A percentile compares a stretch with the other conserved stretches of the same genome.
Evolutionary conservation across 2,329 filamentous ascomycete species (phyloP).

Genomic region (Monosporascus sp.): DNA sequence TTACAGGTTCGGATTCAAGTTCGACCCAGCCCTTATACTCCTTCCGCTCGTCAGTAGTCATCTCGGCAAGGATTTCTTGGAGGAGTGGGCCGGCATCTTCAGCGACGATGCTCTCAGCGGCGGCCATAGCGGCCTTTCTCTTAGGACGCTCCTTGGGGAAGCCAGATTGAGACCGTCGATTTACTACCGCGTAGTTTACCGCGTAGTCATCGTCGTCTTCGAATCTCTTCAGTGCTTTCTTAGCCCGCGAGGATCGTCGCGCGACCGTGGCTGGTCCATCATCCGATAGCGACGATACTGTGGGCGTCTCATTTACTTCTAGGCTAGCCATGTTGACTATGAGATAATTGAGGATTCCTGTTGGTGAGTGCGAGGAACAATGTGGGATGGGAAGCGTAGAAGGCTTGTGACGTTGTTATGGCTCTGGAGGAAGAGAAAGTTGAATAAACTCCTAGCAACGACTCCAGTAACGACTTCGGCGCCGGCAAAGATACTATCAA

Average conservation of each 20-base stretch:
- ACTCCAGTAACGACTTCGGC: too few relatives aligned
- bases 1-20: conserved; percentile 82
- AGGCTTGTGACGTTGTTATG: too few relatives aligned
- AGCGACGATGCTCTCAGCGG: conserved; percentile 23
- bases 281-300: not conserved
- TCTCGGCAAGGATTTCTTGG: conserved; percentile 39
- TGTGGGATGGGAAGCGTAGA: too few relatives aligned
- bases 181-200: conserved; percentile 10
- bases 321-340: conserved; percentile 1
- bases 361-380: too few relatives aligned
- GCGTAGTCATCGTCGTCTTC: conserved; percentile 17
- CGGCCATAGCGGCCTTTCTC: conserved; percentile 35
- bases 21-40: conserved; percentile 73
- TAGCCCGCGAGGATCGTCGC: conserved; percentile 17
- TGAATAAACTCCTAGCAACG: too few relatives aligned
- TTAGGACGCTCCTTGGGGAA: conserved; percentile 31
- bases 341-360: too few relatives aligned
- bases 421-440: too few relatives aligned
- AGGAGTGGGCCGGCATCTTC: conserved; percentile 33
- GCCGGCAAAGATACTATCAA: too few relatives aligned
- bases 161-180: conserved; percentile 5
- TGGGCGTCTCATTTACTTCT: not conserved
- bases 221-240: conserved; percentile 12
- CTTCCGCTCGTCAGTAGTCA: conserved; percentile 46
- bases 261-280: conserved; percentile 2